Evolutionary conservation across 2,329 filamentous ascomycete genomes (phyloP), one percentile per base, ranked within the genome.

Genomic region (Aaosphaeria arxii): DNA sequence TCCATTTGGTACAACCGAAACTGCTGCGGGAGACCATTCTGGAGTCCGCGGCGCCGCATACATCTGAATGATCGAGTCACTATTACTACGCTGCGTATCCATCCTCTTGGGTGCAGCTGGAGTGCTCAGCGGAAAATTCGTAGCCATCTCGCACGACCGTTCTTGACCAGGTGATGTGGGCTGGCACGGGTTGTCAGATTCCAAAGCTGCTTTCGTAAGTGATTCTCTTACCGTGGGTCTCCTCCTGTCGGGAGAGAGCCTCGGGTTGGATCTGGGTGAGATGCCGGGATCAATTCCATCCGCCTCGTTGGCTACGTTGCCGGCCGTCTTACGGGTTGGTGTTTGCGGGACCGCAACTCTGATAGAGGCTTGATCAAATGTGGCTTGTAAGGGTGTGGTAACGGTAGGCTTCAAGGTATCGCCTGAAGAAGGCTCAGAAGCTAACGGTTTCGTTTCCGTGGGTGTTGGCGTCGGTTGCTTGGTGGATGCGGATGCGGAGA

Each of bases 171-270:
- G 60, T 29, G 61, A 62, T 7, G 56, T 52, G 35, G 58, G 54
- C 59, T 66, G 42, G 31, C 24, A 32, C 43, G 24, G 39, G 5
- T 42, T 33, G 44, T 62, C 49, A 30, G 43, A 29, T 32, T 13
- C 36, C 30, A n/a, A 6, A n/a, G 28, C 6, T 31, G 30, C 11
- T 17, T 9, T 28, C 11, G 38, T 11, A 9, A 30, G 24, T 7
- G 42, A 17, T 35, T 43, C 30, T 35, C 61, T 54, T 61, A 65
- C 62, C 48, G 57, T 61, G 13, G 56, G 54, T 42, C 60, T 62
- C 41, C 54, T 53, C 32, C 56, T 44, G 44, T 62, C 55, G 32
- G 58, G 57, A 13, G 58, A 59, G 11, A 58, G 51, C 41, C 47
- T 45, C 31, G 46, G 45, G n/a, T 54, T 54, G 11, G 58, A 61